Evolutionary conservation across 208 protist genomes (phyloP).

Genomic region (Trypanosoma vivax): DNA sequence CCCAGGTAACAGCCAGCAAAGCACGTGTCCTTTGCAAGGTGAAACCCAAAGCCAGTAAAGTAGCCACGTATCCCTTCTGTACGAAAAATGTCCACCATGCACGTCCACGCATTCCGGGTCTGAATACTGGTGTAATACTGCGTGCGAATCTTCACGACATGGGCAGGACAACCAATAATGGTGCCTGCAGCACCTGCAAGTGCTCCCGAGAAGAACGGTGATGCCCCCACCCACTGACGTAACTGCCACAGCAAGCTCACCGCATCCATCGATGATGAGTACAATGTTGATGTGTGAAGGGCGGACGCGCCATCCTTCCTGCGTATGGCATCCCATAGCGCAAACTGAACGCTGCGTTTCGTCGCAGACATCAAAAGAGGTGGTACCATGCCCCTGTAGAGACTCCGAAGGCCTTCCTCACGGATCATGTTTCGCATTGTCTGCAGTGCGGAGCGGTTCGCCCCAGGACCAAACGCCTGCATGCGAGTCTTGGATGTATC

Average conservation of each 20-base stretch:
- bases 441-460: constrained; percentile 24
- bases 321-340: constrained; percentile 67
- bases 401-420: constrained; percentile 56
- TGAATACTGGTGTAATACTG: constrained; percentile 46
- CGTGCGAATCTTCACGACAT: constrained; percentile 86
- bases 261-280: background rate
- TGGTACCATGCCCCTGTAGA: constrained; percentile 74
- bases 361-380: constrained; percentile 71
- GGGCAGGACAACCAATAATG: constrained; percentile 80
- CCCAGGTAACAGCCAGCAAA: constrained; percentile 78
- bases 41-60: constrained; percentile 68
- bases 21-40: constrained; percentile 64
- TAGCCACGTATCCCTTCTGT: constrained; percentile 63
- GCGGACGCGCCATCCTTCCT: background rate
- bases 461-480: constrained; percentile 58
- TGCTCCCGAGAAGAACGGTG: constrained; percentile 56
- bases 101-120: constrained; percentile 76
- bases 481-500: constrained; percentile 88
- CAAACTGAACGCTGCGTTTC: constrained; percentile 85
- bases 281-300: too few relatives aligned
- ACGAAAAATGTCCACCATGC: constrained; percentile 38
- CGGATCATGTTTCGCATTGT: constrained; percentile 60
- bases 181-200: constrained; percentile 77
- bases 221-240: constrained; percentile 26
- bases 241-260: background rate